Evolutionary conservation across 495 filamentous ascomycete species (phyloP).

Genomic region (Chaetomium fimeti): DNA sequence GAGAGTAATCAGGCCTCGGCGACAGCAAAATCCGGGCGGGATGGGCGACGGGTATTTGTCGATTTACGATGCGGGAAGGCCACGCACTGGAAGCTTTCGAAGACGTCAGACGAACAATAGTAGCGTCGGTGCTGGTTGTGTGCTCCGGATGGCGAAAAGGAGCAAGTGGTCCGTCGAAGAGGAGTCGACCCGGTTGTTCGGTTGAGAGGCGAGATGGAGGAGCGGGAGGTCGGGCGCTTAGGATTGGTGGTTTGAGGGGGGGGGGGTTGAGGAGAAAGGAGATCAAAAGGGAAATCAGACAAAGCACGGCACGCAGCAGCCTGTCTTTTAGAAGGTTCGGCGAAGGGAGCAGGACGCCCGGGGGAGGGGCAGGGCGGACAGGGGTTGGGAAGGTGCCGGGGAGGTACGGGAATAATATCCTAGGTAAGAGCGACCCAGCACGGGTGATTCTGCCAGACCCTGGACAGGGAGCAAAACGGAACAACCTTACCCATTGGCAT

Average conservation of each 20-base stretch:
- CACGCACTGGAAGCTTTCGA: constrained; percentile 6
- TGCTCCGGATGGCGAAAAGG: constrained; percentile 16
- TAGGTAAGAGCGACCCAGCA: neutral
- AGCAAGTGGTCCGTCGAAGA: constrained; percentile 4
- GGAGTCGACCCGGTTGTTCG: constrained; percentile 9
- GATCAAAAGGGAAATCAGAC: constrained; percentile 37
- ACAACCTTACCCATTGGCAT: neutral
- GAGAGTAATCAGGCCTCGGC: neutral
- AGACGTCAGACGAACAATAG: constrained; percentile 10
- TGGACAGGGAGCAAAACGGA: constrained; percentile 8
- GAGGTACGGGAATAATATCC: neutral
- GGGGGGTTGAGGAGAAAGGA: constrained; percentile 14
- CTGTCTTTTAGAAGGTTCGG: constrained; percentile 28
- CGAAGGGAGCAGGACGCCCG: constrained; percentile 13
- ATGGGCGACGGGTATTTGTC: neutral
- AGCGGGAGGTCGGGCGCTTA: constrained; percentile 1
- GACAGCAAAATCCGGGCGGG: neutral
- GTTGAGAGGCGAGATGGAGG: constrained; percentile 14
- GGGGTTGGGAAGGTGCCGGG: constrained; percentile 5
- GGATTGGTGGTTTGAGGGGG: constrained; percentile 15
- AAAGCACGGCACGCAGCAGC: constrained; percentile 23
- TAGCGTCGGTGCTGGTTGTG: neutral
- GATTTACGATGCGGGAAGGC: constrained; percentile 4
- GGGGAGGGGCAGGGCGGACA: constrained; percentile 6
- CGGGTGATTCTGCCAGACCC: neutral